Base-by-base conservation (phyloP, 1,139 yeast species). In the Yamadazyma friedrichii region DNA sequence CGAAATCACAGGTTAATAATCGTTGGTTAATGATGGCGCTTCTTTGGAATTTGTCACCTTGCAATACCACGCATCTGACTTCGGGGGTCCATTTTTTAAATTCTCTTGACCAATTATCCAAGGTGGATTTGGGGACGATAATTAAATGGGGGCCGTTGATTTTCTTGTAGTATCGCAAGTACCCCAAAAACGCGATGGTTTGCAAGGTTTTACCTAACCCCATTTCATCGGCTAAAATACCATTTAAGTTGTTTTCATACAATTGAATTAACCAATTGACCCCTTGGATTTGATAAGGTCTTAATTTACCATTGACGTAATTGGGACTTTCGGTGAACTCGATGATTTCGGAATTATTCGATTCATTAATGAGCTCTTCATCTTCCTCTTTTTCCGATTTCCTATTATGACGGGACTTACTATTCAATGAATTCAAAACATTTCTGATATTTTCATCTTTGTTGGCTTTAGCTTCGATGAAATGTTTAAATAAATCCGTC, bases 191-290 rank as follows among this genome's bases (percentile, higher is more conserved):
- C 5, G 98, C 81, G 45, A 93, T 88, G 0, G 97, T 88, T 61
- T 93, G 98, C 45, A 93, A 71, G 1, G 98, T 93, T 60, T 93
- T 93, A 45, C 98, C 98, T 44, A 93, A 74, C 1, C 98, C 98
- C 98, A 93, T 93, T 63, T 93, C 98, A 64, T 93, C 98, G 9
- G 98, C 98, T 44, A 93, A 73, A 38, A 93, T 91, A 37, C 98
- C 98, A 1, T 94, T 82, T 42, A 91, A 74, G 54, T 84, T 82
- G 64, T 91, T 88, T 52, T 87, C 94, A 56, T 85, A 84, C 42
- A 91, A 67, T 1, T 89, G 79, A 16, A 89, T 80, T 55, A 91
- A 68, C 98, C 98, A 91, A 65, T 91, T 91, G 50, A 91, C 74
- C 42, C 98, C 98, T 59, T 87, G 96, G 44, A 91, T 77, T 64